Conservation (phyloP, 306 rosid species). For the Arachis stenosperma region DNA sequence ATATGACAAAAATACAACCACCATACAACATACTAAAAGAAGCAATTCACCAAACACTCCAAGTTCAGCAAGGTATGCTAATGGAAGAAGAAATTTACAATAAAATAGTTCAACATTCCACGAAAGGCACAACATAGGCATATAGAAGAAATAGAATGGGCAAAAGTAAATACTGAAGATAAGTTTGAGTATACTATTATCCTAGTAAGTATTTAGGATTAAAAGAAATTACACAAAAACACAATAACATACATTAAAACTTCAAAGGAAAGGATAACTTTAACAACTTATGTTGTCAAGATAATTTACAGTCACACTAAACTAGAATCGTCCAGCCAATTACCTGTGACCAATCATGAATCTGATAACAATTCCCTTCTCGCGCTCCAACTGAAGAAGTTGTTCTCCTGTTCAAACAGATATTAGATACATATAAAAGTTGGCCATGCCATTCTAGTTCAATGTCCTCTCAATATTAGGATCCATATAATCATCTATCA, state of each 20-base stretch:
- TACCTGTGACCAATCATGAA: constrained; percentile 99
- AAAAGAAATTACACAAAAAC: constrained; percentile 6
- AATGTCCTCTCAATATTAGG: constrained; percentile 28
- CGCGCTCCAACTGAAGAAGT: constrained; percentile 84
- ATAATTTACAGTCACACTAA: background rate
- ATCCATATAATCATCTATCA: background rate
- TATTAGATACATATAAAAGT: background rate
- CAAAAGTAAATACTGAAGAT: constrained; percentile 5
- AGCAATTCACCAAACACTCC: constrained; percentile 1
- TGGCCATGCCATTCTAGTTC: background rate
- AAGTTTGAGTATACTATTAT: background rate
- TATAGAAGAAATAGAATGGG: background rate
- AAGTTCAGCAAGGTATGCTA: background rate
- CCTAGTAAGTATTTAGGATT: background rate
- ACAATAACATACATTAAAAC: constrained; percentile 3
- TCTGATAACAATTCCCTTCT: constrained; percentile 93
- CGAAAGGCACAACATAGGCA: background rate
- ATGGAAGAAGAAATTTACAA: too few species aligned
- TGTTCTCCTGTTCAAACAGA: constrained; percentile 67
- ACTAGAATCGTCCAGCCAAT: constrained; percentile 8
- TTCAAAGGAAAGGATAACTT: constrained; percentile 17
- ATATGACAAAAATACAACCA: constrained; percentile 9
- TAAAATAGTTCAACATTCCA: background rate
- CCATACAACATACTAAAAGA: background rate
- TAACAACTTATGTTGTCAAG: background rate